Percentiles rank a stretch among this genome's conserved stretches.
These are phyloP conservation scores for Malassezia sympodialis DNA, from an alignment of 1,284 basidiomycete genomes.

Conservation along the genomic window DNA sequence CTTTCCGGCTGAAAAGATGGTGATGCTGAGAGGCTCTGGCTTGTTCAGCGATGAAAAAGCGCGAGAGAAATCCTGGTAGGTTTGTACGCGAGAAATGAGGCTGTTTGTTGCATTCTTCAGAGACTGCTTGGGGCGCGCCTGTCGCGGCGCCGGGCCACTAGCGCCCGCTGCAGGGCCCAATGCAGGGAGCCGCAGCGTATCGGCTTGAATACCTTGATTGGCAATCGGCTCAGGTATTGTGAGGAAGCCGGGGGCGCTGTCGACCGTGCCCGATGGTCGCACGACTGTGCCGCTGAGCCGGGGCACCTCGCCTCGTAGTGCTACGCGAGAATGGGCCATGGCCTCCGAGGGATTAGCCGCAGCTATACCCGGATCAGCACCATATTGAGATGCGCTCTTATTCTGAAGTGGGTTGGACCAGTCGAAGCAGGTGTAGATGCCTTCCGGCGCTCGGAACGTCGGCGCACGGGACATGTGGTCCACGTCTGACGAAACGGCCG, in stretches of 20 bases:
- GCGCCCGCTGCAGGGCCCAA: not conserved
- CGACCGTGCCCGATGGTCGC: not conserved
- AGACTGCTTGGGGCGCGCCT: constrained; percentile 68
- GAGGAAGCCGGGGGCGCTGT: not conserved
- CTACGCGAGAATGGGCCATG: not conserved
- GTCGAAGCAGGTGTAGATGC: constrained; percentile 26
- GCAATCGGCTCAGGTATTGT: not conserved
- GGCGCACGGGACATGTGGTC: constrained; percentile 3
- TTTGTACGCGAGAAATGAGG: constrained; percentile 75
- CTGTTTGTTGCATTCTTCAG: constrained; percentile 76
- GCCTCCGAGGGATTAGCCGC: not conserved
- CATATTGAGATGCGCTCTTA: constrained; percentile 2
- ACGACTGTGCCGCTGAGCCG: not conserved
- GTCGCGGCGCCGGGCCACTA: constrained; percentile 12
- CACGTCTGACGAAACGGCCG: not conserved
- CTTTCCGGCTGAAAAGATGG: constrained; percentile 33
- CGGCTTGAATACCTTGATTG: not conserved
- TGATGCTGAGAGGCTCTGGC: constrained; percentile 54
- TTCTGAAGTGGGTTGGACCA: constrained; percentile 18
- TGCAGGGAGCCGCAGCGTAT: not conserved
- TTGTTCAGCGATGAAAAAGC: constrained; percentile 50
- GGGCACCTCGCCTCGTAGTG: constrained; percentile 5
- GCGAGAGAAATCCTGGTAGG: constrained; percentile 64
- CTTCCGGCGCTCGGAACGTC: constrained; percentile 29
- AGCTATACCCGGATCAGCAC: not conserved